These are phyloP conservation scores for Volutella citrinella DNA, from an alignment of 2,329 filamentous ascomycete species.

Conservation along the genomic window DNA sequence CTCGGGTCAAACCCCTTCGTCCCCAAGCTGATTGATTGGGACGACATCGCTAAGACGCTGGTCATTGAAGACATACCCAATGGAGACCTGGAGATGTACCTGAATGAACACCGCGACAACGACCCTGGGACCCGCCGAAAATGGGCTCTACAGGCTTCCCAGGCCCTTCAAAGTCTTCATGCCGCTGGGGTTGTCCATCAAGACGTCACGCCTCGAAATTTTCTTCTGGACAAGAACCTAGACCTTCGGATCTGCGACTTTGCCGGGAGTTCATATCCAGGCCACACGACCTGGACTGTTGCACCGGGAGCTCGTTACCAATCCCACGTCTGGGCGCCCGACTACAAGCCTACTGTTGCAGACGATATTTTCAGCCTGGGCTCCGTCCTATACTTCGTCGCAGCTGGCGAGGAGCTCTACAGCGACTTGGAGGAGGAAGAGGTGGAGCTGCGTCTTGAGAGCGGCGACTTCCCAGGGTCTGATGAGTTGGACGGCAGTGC, in stretches of 20 bases:
- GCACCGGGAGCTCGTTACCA: constrained; percentile 9
- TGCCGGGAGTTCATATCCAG: constrained; percentile 9
- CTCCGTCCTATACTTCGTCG: constrained; percentile 10
- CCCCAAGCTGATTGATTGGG: constrained; percentile 14
- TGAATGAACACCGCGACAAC: constrained; percentile 1
- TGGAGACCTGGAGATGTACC: constrained; percentile 13
- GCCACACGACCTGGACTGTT: constrained; percentile 1
- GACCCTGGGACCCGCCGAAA: constrained; percentile 5
- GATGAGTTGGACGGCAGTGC: constrained; percentile 2
- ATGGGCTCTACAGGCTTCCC: constrained; percentile 15
- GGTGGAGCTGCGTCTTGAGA: constrained; percentile 4
- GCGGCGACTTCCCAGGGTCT: constrained; percentile 2
- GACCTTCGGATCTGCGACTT: no score
- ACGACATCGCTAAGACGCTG: constrained; percentile 8
- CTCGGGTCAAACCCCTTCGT: constrained; percentile 8
- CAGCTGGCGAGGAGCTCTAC: constrained; percentile 6
- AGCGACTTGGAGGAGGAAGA: constrained; percentile 6
- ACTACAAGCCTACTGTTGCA: constrained; percentile 5
- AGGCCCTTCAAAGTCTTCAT: constrained; percentile 32
- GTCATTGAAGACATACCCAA: constrained; percentile 9
- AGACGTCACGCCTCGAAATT: constrained; percentile 34
- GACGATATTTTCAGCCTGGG: constrained; percentile 11
- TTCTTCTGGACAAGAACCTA: constrained; percentile 29
- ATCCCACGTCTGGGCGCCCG: constrained; percentile 3
- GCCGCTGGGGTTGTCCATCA: constrained; percentile 31